Base-by-base conservation (phyloP, 2,329 filamentous ascomycete species). In the Botrytis squamosa region DNA sequence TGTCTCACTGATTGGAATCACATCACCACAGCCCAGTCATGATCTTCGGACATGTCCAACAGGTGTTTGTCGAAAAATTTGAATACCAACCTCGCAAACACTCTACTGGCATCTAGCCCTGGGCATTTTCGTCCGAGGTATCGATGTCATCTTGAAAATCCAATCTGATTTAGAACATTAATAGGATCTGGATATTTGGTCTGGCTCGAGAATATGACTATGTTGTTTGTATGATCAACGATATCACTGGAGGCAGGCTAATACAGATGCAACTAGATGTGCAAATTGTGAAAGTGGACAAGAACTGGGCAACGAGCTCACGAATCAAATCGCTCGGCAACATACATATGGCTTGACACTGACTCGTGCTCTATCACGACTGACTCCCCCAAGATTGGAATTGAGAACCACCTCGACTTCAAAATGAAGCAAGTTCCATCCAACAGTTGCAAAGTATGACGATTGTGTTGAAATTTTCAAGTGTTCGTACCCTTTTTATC, bases 401-500 rank as follows among this genome's bases (percentile, higher is more conserved):
- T 18, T 16, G n/a, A 25, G 66, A 42, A 55, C 16, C 9, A 40
- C 36, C 25, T 57, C 38, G 25, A 57, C 52, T 67, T 44, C 49
- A 33, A 33, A 29, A 42, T 57, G 65, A 55, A 40, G 65, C 46
- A 36, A 29, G 33, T 29, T 25, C 25, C 25, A 16, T 55, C 29
- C 46, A 55, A 55, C n/a, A 25, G 36, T 29, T 55, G 65, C 65
- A 55, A 68, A 40, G 36, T 33, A 42, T 38, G n/a, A 22, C 36
- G 10, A 42, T 33, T 22, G 18, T 44, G 38, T 44, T 69, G 18
- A 57, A 33, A 42, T 57, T 69, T 57, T 22, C 49, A 42, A 69
- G 49, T 57, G 38, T 69, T 69, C 18, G 55, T 29, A 66, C n/a
- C 63, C 63, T 65, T 64, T 65, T 65, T 46, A 66, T 49, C 42